phyloP scores from a whole-genome alignment of 768 basidiomycete genomes.

The Hydnomerulius pinastri region DNA sequence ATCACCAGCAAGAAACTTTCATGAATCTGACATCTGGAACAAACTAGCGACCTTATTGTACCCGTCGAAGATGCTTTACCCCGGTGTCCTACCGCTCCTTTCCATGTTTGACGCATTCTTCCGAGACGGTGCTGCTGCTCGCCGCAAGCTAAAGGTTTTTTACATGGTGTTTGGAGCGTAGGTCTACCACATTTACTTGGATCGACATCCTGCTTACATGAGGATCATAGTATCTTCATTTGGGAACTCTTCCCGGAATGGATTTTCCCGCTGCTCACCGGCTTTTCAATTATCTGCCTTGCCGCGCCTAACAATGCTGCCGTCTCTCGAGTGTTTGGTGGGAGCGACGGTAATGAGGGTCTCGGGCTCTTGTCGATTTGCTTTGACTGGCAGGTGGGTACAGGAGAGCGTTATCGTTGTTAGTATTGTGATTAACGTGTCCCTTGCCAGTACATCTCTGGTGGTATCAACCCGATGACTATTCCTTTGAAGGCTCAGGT shows the following conservation, averaged over 20 bases:
- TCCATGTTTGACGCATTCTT: constrained; percentile 40
- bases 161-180: constrained; percentile 31
- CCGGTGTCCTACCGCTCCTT: constrained; percentile 28
- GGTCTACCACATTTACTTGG: constrained; percentile 26
- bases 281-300: constrained; percentile 63
- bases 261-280: constrained; percentile 61
- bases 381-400: constrained; percentile 59
- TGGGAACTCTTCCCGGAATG: constrained; percentile 30
- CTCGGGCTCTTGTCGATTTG: constrained; percentile 59
- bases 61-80: constrained; percentile 45
- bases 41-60: constrained; percentile 38
- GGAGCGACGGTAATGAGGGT: constrained; percentile 63
- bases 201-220: not conserved
- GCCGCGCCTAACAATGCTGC: constrained; percentile 49
- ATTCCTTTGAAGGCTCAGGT: constrained; percentile 57
- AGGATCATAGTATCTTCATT: constrained; percentile 33
- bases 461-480: constrained; percentile 45
- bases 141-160: constrained; percentile 40
- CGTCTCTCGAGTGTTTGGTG: constrained; percentile 60
- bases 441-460: constrained; percentile 20
- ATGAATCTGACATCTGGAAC: not conserved
- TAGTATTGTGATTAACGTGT: constrained; percentile 16
- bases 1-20: not conserved
- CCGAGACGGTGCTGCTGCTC: constrained; percentile 39
- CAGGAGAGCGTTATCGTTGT: constrained; percentile 46